Evolutionary conservation across 1,139 yeast genomes (phyloP).

Genomic region (Blastobotrys apis): DNA sequence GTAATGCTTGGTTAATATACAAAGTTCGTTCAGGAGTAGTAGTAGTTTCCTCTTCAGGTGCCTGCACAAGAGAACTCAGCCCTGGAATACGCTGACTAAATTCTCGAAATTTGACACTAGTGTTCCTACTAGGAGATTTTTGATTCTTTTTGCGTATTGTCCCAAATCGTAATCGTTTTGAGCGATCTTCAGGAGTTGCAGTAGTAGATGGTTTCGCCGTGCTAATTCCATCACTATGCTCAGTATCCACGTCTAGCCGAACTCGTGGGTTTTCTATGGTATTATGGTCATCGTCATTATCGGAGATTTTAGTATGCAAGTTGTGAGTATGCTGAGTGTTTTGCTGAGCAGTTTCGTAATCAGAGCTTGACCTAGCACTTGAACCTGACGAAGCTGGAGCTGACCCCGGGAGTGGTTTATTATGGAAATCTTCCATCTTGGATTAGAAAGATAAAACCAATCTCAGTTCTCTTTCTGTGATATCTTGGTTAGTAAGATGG

Average conservation of each 20-base stretch:
- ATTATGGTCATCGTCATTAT: too few species aligned
- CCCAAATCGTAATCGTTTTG: conserved; percentile 16
- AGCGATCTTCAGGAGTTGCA: neutral
- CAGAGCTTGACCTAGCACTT: too few species aligned
- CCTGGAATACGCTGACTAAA: conserved; percentile 24
- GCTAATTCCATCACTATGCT: neutral
- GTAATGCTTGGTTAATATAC: conserved; percentile 51
- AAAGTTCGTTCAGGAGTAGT: conserved; percentile 17
- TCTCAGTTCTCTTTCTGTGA: too few species aligned
- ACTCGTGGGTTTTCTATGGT: too few species aligned
- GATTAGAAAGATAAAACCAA: too few species aligned
- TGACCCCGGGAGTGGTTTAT: too few species aligned
- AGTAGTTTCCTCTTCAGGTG: conserved; percentile 4
- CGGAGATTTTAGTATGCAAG: too few species aligned
- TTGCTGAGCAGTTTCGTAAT: too few species aligned
- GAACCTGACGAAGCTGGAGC: too few species aligned
- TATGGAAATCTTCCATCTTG: too few species aligned
- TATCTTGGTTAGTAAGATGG: too few species aligned
- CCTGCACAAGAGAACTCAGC: conserved; percentile 21
- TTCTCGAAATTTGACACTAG: conserved; percentile 15
- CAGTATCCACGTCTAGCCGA: neutral
- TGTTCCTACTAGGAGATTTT: neutral
- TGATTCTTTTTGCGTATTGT: conserved; percentile 13
- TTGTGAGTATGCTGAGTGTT: too few species aligned
- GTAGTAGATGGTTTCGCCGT: neutral